phyloP scores from a whole-genome alignment of 192 early-diverging fungal species.

The Coemansia sp. region DNA sequence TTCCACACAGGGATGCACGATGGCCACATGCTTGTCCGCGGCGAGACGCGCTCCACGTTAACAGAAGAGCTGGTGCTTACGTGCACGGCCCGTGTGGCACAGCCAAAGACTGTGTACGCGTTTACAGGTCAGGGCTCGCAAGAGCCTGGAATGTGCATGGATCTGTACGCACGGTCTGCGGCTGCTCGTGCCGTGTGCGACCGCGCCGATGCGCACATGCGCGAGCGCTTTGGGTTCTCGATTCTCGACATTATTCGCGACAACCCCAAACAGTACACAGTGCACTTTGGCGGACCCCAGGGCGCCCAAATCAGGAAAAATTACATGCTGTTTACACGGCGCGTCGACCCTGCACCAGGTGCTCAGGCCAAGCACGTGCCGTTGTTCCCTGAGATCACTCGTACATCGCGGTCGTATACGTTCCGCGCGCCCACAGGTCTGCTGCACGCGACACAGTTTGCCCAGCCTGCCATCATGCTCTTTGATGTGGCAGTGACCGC shows the following conservation, averaged over 20 bases:
- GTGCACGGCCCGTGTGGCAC: conserved; percentile 84
- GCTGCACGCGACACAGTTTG: conserved; percentile 93
- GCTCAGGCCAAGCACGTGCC: conserved; percentile 39
- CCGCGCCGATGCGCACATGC: conserved; percentile 82
- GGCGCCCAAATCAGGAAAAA: conserved; percentile 78
- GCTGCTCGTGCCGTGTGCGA: conserved; percentile 86
- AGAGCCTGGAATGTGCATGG: conserved; percentile 93
- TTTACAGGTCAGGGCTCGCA: conserved; percentile 98
- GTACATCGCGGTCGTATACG: conserved; percentile 70
- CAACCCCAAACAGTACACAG: conserved; percentile 82
- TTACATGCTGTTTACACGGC: conserved; percentile 62
- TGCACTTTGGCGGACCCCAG: conserved; percentile 86
- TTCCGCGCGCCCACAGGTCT: conserved; percentile 83
- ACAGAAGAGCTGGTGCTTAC: conserved; percentile 64
- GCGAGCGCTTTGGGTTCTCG: conserved; percentile 83
- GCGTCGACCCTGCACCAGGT: neutral
- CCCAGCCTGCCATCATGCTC: conserved; percentile 86
- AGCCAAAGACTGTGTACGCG: conserved; percentile 82
- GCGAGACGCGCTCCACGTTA: conserved; percentile 71
- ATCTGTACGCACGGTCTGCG: conserved; percentile 75
- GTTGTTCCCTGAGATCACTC: conserved; percentile 83
- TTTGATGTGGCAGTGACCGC: conserved; percentile 86
- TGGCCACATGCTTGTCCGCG: conserved; percentile 82
- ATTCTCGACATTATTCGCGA: conserved; percentile 86
- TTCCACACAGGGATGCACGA: conserved; percentile 88